Conservation (phyloP, 2,329 filamentous ascomycete genomes). For the Fusarium falciforme region DNA sequence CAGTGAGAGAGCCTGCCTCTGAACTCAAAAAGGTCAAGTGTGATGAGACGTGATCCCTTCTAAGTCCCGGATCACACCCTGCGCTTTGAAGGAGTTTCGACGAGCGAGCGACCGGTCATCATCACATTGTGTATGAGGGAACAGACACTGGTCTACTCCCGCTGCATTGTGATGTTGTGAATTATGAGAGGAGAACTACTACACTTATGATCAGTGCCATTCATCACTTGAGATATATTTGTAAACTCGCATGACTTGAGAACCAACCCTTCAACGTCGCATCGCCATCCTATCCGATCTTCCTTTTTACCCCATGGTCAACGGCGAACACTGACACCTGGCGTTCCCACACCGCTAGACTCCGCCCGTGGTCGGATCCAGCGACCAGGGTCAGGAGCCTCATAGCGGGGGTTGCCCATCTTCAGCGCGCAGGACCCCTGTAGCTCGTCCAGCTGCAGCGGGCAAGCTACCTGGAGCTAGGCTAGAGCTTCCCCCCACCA, state of each 20-base stretch:
- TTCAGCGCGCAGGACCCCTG: constrained; percentile 10
- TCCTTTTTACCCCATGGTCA: neutral
- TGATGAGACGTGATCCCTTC: neutral
- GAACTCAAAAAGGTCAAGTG: neutral
- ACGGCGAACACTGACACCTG: neutral
- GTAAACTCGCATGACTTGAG: neutral
- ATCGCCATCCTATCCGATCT: neutral
- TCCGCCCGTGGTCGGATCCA: constrained; percentile 18
- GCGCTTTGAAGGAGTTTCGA: neutral
- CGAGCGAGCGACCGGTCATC: neutral
- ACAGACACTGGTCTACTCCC: neutral
- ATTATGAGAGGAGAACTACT: neutral
- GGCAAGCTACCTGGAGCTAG: constrained; percentile 26
- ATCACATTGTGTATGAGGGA: neutral
- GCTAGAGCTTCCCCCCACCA: constrained; percentile 29
- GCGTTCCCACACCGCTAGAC: neutral
- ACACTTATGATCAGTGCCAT: neutral
- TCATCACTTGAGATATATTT: neutral
- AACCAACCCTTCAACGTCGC: neutral
- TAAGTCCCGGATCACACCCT: neutral
- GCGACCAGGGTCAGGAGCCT: constrained; percentile 20
- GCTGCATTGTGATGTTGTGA: neutral
- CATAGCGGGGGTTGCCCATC: neutral
- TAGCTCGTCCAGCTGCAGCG: constrained; percentile 24
- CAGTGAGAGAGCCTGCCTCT: neutral